Base-by-base conservation (phyloP, 2,329 filamentous ascomycete genomes). In the Aureobasidium namibiae region DNA sequence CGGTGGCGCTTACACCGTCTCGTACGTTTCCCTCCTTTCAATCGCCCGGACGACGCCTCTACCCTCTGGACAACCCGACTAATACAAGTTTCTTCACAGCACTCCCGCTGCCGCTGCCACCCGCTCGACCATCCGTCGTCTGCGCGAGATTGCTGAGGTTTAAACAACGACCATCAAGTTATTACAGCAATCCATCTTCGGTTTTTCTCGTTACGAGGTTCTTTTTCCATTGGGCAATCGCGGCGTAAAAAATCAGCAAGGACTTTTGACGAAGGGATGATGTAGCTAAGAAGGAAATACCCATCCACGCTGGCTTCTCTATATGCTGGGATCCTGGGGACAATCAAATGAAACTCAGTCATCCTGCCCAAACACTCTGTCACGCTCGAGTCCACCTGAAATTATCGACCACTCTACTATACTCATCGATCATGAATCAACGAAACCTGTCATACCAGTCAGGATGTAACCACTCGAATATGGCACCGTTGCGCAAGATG, bases 141-240 rank as follows among this genome's bases (percentile, higher is more conserved):
- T 96, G 82, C 88, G 92, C 77, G 92, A 96, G 82, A 95, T 96
- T 81, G 89, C 89, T 75, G 92, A 96, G 86, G 90, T 95, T 80
- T 92, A 89, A 82, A 59, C 49, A 29, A 53, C 41, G 48, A 59
- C 26, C 29, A 13, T 38, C 46, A 59, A 49, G 57, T 46, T 21
- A 50, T 36, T 34, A 46, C 54, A 52, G 57, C 57, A 45, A 42
- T 48, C 46, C 26, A 52, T 59, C 46, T 33, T 48, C 44, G 44
- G 44, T 48, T 48, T 60, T 60, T 52, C 48, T 60, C 59, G 59
- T 36, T 39, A 56, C 50, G 59, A 60, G 59, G 59, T 60, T 48
- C 49, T 60, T 60, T 54, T 56, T 48, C 42, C 42, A 41, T 45
- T 50, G 50, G 58, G 50, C 45, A 50, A 57, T 57, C 59, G 52